phyloP scores from a whole-genome alignment of 1,139 yeast species.

The Geotrichum klebahnii region DNA sequence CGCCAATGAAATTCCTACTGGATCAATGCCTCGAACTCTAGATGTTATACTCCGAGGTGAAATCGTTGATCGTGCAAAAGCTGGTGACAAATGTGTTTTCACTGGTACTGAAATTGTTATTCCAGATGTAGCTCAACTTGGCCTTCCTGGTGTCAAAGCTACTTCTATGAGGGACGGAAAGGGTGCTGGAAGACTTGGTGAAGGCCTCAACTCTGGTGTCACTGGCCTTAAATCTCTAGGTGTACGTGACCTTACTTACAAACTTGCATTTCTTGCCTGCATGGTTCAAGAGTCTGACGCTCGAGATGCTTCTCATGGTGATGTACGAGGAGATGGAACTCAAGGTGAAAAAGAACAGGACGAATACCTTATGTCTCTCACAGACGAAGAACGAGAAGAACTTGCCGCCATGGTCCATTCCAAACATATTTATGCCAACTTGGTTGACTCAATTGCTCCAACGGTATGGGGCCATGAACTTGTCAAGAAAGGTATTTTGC shows the following conservation, averaged over 20 bases:
- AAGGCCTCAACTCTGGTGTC: conserved; percentile 79
- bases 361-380: conserved; percentile 69
- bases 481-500: conserved; percentile 82
- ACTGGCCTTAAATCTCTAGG: conserved; percentile 83
- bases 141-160: conserved; percentile 95
- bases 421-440: conserved; percentile 75
- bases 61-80: conserved; percentile 92
- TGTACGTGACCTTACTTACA: conserved; percentile 89
- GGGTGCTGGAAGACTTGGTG: conserved; percentile 55
- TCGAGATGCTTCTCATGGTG: conserved; percentile 42
- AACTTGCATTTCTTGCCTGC: conserved; percentile 85
- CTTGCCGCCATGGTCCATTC: conserved; percentile 89
- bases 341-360: conserved; percentile 60
- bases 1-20: conserved; percentile 93
- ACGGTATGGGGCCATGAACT: conserved; percentile 96
- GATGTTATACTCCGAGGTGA: conserved; percentile 94
- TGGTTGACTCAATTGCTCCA: conserved; percentile 90
- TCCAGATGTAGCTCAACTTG: conserved; percentile 91
- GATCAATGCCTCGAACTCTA: conserved; percentile 96
- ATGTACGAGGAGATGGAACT: conserved; percentile 43
- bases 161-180: conserved; percentile 68
- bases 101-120: conserved; percentile 95
- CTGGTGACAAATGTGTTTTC: conserved; percentile 93
- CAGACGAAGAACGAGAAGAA: conserved; percentile 79
- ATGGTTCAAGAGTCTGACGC: conserved; percentile 55